phyloP scores from a whole-genome alignment of 345 rosid species.

The Psidium friedrichsthalianum region DNA sequence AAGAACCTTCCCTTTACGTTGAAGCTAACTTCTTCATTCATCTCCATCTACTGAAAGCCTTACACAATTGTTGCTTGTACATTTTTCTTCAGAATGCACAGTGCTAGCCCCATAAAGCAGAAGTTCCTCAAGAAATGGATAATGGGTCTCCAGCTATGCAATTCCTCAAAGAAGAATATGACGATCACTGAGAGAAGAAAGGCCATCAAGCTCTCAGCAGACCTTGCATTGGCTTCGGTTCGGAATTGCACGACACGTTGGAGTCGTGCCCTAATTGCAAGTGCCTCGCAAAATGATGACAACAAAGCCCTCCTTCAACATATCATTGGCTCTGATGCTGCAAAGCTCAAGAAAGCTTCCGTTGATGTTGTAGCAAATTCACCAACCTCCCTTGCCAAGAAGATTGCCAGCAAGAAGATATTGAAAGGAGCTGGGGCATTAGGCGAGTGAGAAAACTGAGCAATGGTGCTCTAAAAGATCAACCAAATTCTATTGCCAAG shows the following conservation, averaged over 20 bases:
- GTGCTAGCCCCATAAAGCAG: slow-evolving; percentile 34
- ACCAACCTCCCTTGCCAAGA: slow-evolving; percentile 8
- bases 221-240: slow-evolving; percentile 76
- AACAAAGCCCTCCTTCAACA: slow-evolving; percentile 27
- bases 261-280: slow-evolving; percentile 70
- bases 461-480: neutral
- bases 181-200: slow-evolving; percentile 52
- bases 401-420: slow-evolving; percentile 55
- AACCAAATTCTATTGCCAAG: slow-evolving; percentile 16
- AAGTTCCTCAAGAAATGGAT: slow-evolving; percentile 80
- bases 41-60: neutral
- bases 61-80: neutral
- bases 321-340: slow-evolving; percentile 24
- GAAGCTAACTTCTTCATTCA: neutral
- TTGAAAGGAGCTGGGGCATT: slow-evolving; percentile 25
- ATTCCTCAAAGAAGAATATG: slow-evolving; percentile 25
- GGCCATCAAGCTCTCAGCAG: slow-evolving; percentile 77
- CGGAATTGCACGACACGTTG: slow-evolving; percentile 59
- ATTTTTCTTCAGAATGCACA: slow-evolving; percentile 15
- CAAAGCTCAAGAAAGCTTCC: neutral
- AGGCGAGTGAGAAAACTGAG: slow-evolving; percentile 12
- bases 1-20: neutral
- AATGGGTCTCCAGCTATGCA: slow-evolving; percentile 36
- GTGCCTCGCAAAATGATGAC: slow-evolving; percentile 25
- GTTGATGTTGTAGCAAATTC: neutral